Base-by-base conservation (phyloP, 331 rosid species). In the Saraca asoca region DNA sequence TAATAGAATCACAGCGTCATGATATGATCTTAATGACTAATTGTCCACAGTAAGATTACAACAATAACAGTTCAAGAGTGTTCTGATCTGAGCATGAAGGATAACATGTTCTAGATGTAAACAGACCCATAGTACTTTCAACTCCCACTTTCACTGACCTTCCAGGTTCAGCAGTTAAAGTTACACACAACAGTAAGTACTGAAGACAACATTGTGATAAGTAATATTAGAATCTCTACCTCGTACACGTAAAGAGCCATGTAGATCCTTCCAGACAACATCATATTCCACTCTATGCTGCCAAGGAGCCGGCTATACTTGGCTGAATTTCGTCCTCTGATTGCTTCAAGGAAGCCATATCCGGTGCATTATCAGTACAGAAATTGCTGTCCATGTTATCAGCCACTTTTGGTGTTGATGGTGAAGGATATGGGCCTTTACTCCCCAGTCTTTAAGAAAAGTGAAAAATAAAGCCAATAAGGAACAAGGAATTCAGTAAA, bases 361-460 rank as follows among this genome's bases (percentile, higher is more conserved):
- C 75, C 20, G 71, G 64, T 18, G 76, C 52, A 64, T 62, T 54
- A 3, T 73, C 51, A 63, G 34, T 24, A 60, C 49, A 51, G 15
- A 33, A 63, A 70, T 42, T 70, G 58, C 63, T 44, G n/a, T 56
- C 75, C 0, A 58, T 37, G 48, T 62, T 69, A 16, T 69, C 69
- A 58, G 43, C 82, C 54, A 5, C 38, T 58, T 55, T 75, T 19
- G 64, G 64, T 45, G 68, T 20, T 53, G 79, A 58, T 10, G 79
- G 69, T 62, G 73, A 66, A 18, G 90, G 69, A 62, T 88, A 88
- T 12, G 95, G 92, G 48, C 34, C 64, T 64, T 48, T 88, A 82
- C 69, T 78, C n/a, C 70, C 82, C 78, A 88, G 55, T 83, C 95
- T 88, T 73, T 38, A 65, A 58, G 16, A 63, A 75, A 24, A 3